A percentile compares a stretch with the other conserved stretches of the same genome.
These are phyloP conservation scores for Phragmites australis DNA, from an alignment of 176 grass and related monocot species.

Conservation along the genomic window DNA sequence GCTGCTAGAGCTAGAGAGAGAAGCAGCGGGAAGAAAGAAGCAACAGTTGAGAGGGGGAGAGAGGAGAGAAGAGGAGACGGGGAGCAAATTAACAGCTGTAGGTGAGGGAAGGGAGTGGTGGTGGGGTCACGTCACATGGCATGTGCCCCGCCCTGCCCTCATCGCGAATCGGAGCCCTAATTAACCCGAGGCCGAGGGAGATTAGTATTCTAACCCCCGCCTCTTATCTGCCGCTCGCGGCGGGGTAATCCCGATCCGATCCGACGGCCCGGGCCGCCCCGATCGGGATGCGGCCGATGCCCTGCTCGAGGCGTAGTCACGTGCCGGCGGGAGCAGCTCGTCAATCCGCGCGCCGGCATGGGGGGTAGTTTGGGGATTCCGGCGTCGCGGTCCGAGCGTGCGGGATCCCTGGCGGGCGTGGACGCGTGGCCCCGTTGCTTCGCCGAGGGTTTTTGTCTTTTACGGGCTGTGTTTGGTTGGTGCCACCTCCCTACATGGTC, in stretches of 20 bases:
- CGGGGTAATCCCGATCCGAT: slow-evolving; percentile 37
- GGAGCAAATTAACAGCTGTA: slow-evolving; percentile 50
- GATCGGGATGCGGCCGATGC: slow-evolving; percentile 32
- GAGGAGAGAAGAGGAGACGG: not conserved
- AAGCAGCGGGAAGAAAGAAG: not conserved
- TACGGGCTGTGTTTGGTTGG: too few relatives aligned
- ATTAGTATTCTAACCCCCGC: slow-evolving; percentile 35
- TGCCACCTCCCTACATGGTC: too few relatives aligned
- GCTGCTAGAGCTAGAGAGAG: slow-evolving; percentile 9
- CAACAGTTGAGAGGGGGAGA: not conserved
- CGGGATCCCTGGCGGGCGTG: slow-evolving; percentile 36
- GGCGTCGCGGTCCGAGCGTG: slow-evolving; percentile 54
- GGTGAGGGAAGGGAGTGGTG: slow-evolving; percentile 43
- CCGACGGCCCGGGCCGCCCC: slow-evolving; percentile 24
- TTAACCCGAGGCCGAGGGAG: slow-evolving; percentile 3
- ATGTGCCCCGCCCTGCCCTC: slow-evolving; percentile 53
- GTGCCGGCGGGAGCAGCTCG: slow-evolving; percentile 28
- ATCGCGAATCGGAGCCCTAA: slow-evolving; percentile 36
- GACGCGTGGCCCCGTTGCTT: slow-evolving; percentile 50
- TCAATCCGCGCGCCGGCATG: not conserved
- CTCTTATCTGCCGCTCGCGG: slow-evolving; percentile 34
- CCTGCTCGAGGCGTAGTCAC: slow-evolving; percentile 68
- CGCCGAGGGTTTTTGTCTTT: slow-evolving; percentile 64
- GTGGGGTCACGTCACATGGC: slow-evolving; percentile 76
- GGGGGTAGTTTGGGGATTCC: not conserved